A percentile compares a stretch with the other conserved stretches of the same genome.
Conservation (phyloP, 1,284 basidiomycete species). For the Puccinia horiana region DNA sequence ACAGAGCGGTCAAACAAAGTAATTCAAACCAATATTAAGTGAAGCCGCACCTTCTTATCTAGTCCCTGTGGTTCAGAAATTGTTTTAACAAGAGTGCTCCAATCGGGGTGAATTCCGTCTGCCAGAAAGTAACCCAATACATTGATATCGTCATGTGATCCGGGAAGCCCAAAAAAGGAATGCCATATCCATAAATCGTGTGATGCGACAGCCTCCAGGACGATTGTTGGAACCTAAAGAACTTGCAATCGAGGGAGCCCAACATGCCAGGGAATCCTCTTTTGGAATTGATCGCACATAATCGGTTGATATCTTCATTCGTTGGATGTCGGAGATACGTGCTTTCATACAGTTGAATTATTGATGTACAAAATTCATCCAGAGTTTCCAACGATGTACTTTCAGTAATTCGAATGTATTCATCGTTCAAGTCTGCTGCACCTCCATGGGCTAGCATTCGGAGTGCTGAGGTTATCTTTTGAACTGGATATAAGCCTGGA, state of each 20-base stretch:
- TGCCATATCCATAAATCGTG: not conserved
- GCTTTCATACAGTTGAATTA: not conserved
- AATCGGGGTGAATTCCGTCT: conserved; percentile 12
- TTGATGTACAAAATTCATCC: not conserved
- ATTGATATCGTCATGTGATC: conserved; percentile 5
- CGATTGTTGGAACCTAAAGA: conserved; percentile 3
- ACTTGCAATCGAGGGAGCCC: not conserved
- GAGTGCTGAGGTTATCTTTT: not conserved
- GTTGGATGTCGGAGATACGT: not conserved
- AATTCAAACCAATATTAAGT: not conserved
- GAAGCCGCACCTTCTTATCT: not conserved
- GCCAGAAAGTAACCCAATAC: not conserved
- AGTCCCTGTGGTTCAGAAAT: conserved; percentile 11
- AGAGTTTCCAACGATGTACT: not conserved
- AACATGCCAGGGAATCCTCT: conserved; percentile 8
- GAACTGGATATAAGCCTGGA: not conserved
- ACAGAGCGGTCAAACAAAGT: not conserved
- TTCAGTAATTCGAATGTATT: conserved; percentile 2
- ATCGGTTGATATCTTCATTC: not conserved
- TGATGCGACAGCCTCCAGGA: conserved; percentile 16
- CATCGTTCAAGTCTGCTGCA: not conserved
- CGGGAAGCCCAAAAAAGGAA: too few relatives aligned
- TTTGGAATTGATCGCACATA: not conserved
- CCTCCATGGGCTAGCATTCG: conserved; percentile 19
- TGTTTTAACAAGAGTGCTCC: conserved; percentile 4